Evolutionary conservation across 2,329 filamentous ascomycete species (phyloP), one percentile per base, ranked within the genome.

Genomic region (Mycosphaerella arachidis): DNA sequence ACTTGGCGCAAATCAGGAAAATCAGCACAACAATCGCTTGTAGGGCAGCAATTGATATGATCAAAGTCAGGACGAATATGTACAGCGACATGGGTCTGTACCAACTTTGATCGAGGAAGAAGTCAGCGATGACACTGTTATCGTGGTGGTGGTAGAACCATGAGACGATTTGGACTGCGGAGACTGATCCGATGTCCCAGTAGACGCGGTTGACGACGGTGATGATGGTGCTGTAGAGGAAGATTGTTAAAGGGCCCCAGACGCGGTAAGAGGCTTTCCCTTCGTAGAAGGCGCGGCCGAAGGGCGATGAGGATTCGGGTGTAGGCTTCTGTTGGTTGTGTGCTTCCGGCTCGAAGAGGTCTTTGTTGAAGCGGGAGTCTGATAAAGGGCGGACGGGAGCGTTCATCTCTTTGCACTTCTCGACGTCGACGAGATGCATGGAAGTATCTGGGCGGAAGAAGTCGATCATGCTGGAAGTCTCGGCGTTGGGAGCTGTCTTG

Each of bases 271-370:
- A 74, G 1, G 82, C 80, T 52, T 79, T 70, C 18, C 76, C 74
- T 50, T 79, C 73, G 70, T 84, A 84, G 69, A 84, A 84, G 1
- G 82, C 82, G 9, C 81, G 77, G 31, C 82, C 82, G 63, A 85
- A 85, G 0, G 82, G 82, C 35, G 69, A 74, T 3, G 76, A 76
- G 6, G 67, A 61, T 50, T 58, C 55, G 18, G 57, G 53, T 13
- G 35, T 29, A 9, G 55, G 54, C 4, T 35, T 48, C 12, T 48
- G 24, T 12, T 51, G 40, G 16, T 56, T 30, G 12, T 43, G 54
- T 30, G 31, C 10, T 16, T 54, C 37, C 24, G 35, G 31, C 50
- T 58, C 51, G 6, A 58, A 57, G 16, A 56, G 20, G 18, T 55
- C 57, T 13, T 48, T 55, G 33, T 60, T 53, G n/a, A 46, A 37